A percentile compares a stretch with the other conserved stretches of the same genome.
Evolutionary conservation across 768 basidiomycete genomes (phyloP).

Genomic region (Panellus pusillus): DNA sequence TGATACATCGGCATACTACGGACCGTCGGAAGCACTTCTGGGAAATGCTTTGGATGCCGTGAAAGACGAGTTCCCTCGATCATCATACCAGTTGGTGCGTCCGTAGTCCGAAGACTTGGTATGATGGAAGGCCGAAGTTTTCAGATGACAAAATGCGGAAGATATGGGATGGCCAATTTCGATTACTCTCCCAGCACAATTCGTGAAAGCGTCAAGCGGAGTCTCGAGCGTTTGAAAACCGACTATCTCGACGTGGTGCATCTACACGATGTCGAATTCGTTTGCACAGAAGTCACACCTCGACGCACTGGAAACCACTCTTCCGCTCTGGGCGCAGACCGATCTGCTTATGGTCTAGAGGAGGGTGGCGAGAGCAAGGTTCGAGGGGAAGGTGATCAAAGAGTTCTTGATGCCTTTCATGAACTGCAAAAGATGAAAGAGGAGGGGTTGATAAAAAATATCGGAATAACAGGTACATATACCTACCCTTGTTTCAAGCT

Average conservation of each 20-base stretch:
- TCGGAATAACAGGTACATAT: slow-evolving; percentile 76
- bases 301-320: slow-evolving; percentile 55
- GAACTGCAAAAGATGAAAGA: slow-evolving; percentile 68
- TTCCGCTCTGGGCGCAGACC: slow-evolving; percentile 52
- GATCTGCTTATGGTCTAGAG: slow-evolving; percentile 63
- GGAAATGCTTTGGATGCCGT: slow-evolving; percentile 65
- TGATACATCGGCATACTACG: slow-evolving; percentile 83
- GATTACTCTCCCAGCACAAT: slow-evolving; percentile 74
- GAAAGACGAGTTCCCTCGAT: slow-evolving; percentile 69
- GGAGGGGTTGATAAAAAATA: slow-evolving; percentile 67
- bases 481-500: neutral
- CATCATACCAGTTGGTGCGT: slow-evolving; percentile 71
- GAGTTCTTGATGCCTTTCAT: slow-evolving; percentile 64
- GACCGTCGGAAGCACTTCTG: slow-evolving; percentile 74
- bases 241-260: slow-evolving; percentile 79
- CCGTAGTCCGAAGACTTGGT: neutral
- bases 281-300: slow-evolving; percentile 54
- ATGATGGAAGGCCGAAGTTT: neutral
- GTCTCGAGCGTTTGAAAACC: slow-evolving; percentile 69
- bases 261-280: slow-evolving; percentile 83
- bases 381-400: slow-evolving; percentile 69
- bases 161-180: slow-evolving; percentile 66
- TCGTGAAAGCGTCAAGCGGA: slow-evolving; percentile 63
- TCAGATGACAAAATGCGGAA: slow-evolving; percentile 86
- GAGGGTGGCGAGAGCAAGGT: slow-evolving; percentile 56